Base-by-base conservation (phyloP, 2,329 filamentous ascomycete genomes). In the Ophiostoma piceae region DNA sequence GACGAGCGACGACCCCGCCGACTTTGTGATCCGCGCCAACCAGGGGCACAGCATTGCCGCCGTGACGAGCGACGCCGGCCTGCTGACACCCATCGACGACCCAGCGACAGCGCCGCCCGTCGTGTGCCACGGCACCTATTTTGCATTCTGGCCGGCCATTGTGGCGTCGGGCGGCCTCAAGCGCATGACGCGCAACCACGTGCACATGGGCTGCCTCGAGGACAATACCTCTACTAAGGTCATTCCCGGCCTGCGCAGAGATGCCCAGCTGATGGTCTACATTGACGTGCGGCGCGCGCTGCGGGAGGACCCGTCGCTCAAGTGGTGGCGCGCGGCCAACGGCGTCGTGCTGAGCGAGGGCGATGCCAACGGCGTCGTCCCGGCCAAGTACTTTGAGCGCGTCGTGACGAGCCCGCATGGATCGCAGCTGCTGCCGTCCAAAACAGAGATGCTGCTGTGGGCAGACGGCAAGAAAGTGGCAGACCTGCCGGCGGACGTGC, bases 21-120 rank as follows among this genome's bases (percentile, higher is more conserved):
- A 90, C 78, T 97, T 89, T 82, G 84, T 96, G 41, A 97, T 99
- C 80, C 92, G 95, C 76, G 95, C 95, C 37, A 97, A 96, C 77
- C 95, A 98, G 81, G 95, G 95, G 69, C 95, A 98, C 82, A 92
- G 88, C 75, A 91, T 99, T 77, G 65, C 70, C 54, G 87, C 88
- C 76, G 81, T 88, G 47, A 89, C 92, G 37, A 87, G 87, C n/a
- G 87, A 89, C 66, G 85, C 85, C 0, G 73, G 71, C 3, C 84
- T 96, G 1, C 85, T 97, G 2, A 84, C 83, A 26, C 88, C 89
- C 7, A 82, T 97, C 70, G 88, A 87, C 1, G 76, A 87, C 0
- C 84, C 84, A 43, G 79, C 77, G 7, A 86, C 86, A 72, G 75
- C 94, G 1, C 92, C 92, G 0, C 76, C 82, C 0, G 82, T 84